Base-by-base conservation (phyloP, 2,329 filamentous ascomycete species). In the Epichloe sp. region DNA sequence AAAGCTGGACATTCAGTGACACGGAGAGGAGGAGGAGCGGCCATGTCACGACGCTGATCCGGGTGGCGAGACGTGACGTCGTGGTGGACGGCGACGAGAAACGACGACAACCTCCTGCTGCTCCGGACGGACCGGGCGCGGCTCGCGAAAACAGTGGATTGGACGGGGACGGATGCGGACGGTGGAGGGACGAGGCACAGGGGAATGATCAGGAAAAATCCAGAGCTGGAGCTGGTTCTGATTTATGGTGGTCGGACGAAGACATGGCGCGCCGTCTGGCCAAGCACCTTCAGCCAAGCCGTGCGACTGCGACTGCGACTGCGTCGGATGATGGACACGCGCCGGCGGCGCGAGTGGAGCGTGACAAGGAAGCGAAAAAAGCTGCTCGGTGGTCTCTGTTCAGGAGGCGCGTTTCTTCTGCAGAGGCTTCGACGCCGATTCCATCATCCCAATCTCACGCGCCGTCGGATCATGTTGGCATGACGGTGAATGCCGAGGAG, bases 251-350 rank as follows among this genome's bases (percentile, higher is more conserved):
- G 69, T 56, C 55, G 1, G 72, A 78, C 45, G 72, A 72, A 51
- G 61, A 58, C 2, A 68, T 74, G 67, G 74, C 75, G 0, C 55
- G 53, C 7, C 68, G 75, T 0, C 58, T 78, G 11, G 73, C 73
- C 11, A 62, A 56, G 4, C 67, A 70, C 48, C 58, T 78, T 3
- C 68, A 71, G 52, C 72, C 73, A 0, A 56, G 63, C 11, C 54
- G 34, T 40, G 56, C 19, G 54, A 54, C 51, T 2, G 46, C 51
- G 5, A 53, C 51, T 2, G 46, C 51, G 5, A 53, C 51, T 2
- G 46, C 50, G 7, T 34, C 47, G 2, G 36, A 62, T 3, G 59
- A 65, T 36, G 57, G 62, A 6, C 59, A 58, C n/a, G 56, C 60
- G 0, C 21, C 21, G 6, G 21, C 21, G 21, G 21, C 21, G 5